Base-by-base conservation (phyloP, 345 rosid genomes). In the Citrus sinensis region DNA sequence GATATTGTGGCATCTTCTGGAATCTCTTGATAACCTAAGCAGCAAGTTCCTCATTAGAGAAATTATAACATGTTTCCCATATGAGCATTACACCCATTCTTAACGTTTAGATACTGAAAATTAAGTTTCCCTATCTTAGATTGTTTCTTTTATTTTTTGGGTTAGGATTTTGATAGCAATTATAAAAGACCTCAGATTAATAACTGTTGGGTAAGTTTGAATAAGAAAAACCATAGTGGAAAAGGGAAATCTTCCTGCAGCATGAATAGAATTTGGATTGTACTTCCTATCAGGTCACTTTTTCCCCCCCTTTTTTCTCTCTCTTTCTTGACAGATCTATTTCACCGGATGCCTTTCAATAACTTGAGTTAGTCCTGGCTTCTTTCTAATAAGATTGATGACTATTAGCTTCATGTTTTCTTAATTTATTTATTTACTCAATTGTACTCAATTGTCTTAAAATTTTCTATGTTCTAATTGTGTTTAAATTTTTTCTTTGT, bases 401-500 rank as follows among this genome's bases (percentile, higher is more conserved):
- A 24, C 2, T 25, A 4, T 55, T 73, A 46, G 51, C 60, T 61
- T 78, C 37, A 9, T 39, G 34, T 56, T 60, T n/a, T 67, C 60
- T 39, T 75, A 71, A 71, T 63, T 58, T 56, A 70, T 81, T 79
- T 67, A 81, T 70, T n/a, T 13, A 37, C 17, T 46, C 51, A 11
- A 46, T 35, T 70, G 25, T 13, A 37, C 17, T 46, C 51, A 11
- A 46, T 35, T 60, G 30, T 67, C 54, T 39, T 75, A 68, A 67
- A 63, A 63, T 58, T 56, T 71, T 80, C 79, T 67, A 78, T 70
- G 35, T 8, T 32, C 81, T 75, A 62, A 19, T 63, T 78, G 74
- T 76, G 69, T 79, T 80, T 69, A 58, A 79, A 71, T 82, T 85
- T 77, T 83, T 20, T 78, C 60, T 88, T 87, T 90, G 72, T 93